Evolutionary conservation across 2,329 filamentous ascomycete genomes (phyloP).

Genomic region (Venturia oleaginea): DNA sequence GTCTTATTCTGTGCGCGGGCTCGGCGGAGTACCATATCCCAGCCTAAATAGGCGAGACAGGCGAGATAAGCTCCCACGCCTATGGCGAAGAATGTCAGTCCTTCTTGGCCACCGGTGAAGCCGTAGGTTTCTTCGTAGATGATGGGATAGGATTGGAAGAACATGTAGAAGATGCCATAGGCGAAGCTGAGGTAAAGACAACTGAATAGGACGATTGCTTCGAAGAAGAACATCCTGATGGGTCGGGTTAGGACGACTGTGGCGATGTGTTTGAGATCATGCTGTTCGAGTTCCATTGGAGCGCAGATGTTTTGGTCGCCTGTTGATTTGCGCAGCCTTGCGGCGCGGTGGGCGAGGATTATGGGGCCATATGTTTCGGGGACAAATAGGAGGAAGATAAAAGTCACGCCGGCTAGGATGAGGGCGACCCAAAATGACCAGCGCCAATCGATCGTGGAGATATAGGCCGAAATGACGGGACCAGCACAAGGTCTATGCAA

Average conservation of each 20-base stretch:
- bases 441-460: slow-evolving; percentile 51
- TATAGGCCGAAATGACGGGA: slow-evolving; percentile 56
- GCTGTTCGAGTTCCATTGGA: slow-evolving; percentile 53
- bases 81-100: slow-evolving; percentile 50
- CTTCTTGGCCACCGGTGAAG: slow-evolving; percentile 54
- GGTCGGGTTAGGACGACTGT: slow-evolving; percentile 63
- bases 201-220: slow-evolving; percentile 56
- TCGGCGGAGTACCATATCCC: slow-evolving; percentile 50
- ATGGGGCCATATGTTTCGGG: slow-evolving; percentile 42
- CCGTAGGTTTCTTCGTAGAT: slow-evolving; percentile 58
- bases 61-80: slow-evolving; percentile 53
- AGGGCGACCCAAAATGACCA: slow-evolving; percentile 64
- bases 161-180: slow-evolving; percentile 63
- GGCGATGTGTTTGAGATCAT: slow-evolving; percentile 49
- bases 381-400: slow-evolving; percentile 52
- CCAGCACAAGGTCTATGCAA: slow-evolving; percentile 49
- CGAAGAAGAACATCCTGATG: slow-evolving; percentile 62
- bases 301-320: slow-evolving; percentile 46
- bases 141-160: slow-evolving; percentile 62
- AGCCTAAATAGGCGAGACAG: slow-evolving; percentile 53
- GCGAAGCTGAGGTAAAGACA: slow-evolving; percentile 58
- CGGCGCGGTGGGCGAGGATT: slow-evolving; percentile 44
- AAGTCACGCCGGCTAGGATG: slow-evolving; percentile 56
- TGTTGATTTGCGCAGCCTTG: slow-evolving; percentile 46
- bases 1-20: slow-evolving; percentile 38